phyloP scores from a whole-genome alignment of 495 filamentous ascomycete genomes.

The Barbatosphaeria neglecta region DNA sequence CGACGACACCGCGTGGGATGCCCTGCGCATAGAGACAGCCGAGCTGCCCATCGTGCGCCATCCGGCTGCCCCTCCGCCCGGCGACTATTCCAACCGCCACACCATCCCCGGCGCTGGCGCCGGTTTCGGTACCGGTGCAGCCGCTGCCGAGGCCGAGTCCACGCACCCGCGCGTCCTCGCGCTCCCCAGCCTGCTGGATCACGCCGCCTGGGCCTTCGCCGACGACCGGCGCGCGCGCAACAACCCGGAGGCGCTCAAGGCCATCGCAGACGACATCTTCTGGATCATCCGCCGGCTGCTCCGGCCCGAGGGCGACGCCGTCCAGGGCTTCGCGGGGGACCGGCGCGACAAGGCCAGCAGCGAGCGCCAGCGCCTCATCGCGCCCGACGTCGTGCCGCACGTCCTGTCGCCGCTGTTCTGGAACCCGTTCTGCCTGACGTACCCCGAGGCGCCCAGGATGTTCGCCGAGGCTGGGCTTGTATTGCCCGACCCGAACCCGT shows the following conservation, averaged over 20 bases:
- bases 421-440: conserved; percentile 6
- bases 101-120: background rate
- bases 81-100: background rate
- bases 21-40: background rate
- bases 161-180: background rate
- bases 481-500: background rate
- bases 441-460: conserved; percentile 1
- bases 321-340: background rate
- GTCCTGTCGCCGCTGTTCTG: conserved; percentile 15
- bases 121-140: too few relatives aligned
- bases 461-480: background rate
- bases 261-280: conserved; percentile 11
- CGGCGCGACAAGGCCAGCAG: background rate
- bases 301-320: too few relatives aligned
- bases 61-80: background rate
- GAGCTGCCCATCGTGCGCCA: background rate
- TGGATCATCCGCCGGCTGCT: conserved; percentile 6
- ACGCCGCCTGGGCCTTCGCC: background rate
- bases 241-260: background rate
- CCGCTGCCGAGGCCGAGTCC: background rate
- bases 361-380: too few relatives aligned
- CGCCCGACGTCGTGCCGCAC: conserved; percentile 5
- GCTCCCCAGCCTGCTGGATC: background rate
- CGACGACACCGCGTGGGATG: background rate
- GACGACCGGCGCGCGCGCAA: background rate